phyloP scores from a whole-genome alignment of 2,329 filamentous ascomycete species.

The Botrytis tulipae region DNA sequence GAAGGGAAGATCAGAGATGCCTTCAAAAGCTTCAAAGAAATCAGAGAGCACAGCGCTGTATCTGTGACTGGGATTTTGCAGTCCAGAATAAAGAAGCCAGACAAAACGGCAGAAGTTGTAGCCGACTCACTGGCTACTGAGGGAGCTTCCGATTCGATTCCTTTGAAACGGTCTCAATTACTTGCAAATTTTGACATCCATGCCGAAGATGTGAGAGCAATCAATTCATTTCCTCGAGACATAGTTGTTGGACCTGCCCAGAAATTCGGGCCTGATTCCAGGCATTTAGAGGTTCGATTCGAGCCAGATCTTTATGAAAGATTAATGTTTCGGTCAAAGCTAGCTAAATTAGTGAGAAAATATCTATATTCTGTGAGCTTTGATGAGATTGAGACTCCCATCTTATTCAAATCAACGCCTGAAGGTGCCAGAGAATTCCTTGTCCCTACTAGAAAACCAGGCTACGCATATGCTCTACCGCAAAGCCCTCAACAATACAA shows the following conservation, averaged over 20 bases:
- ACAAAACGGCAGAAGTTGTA: neutral
- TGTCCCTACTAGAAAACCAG: constrained; percentile 76
- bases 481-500: constrained; percentile 99
- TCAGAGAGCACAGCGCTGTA: constrained; percentile 18
- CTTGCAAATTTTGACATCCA: constrained; percentile 53
- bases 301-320: constrained; percentile 64
- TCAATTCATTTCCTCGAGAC: constrained; percentile 73
- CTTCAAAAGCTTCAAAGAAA: constrained; percentile 24
- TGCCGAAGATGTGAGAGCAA: constrained; percentile 58
- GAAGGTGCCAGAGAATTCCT: constrained; percentile 94
- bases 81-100: constrained; percentile 17
- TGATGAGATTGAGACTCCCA: constrained; percentile 77
- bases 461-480: constrained; percentile 82
- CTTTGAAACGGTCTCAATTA: neutral
- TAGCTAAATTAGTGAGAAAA: constrained; percentile 52
- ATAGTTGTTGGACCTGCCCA: constrained; percentile 72
- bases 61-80: constrained; percentile 14
- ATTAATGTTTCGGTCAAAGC: constrained; percentile 64
- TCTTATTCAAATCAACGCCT: constrained; percentile 95
- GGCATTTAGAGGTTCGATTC: constrained; percentile 83
- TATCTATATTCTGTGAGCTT: constrained; percentile 28
- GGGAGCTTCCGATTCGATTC: neutral
- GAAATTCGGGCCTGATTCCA: constrained; percentile 69
- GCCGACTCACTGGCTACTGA: neutral
- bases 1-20: constrained; percentile 7